Percentiles rank a stretch among this genome's conserved stretches.
Evolutionary conservation across 306 rosid species (phyloP).

Genomic region (Prinsepia uniflora): DNA sequence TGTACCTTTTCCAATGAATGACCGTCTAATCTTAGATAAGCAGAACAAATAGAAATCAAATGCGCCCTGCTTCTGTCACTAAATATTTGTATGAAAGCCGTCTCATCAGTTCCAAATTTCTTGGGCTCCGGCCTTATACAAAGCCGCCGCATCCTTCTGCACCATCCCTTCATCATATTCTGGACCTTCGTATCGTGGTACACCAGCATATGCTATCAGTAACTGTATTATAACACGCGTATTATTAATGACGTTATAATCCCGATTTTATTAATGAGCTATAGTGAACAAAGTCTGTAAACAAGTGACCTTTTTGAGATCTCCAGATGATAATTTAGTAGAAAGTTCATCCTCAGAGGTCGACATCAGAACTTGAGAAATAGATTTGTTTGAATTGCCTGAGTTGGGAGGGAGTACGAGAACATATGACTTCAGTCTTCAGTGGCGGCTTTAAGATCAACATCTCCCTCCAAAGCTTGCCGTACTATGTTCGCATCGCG

Average conservation of each 20-base stretch:
- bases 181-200: slow-evolving; percentile 63
- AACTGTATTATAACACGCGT: slow-evolving; percentile 29
- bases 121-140: slow-evolving; percentile 39
- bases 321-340: slow-evolving; percentile 41
- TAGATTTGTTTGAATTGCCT: slow-evolving; percentile 65
- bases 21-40: slow-evolving; percentile 46
- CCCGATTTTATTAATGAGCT: no score
- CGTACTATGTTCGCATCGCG: slow-evolving; percentile 56
- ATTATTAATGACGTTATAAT: no score
- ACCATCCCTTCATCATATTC: slow-evolving; percentile 48
- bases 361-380: slow-evolving; percentile 40
- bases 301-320: slow-evolving; percentile 48
- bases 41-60: slow-evolving; percentile 46
- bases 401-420: slow-evolving; percentile 66
- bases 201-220: slow-evolving; percentile 53
- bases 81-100: slow-evolving; percentile 48
- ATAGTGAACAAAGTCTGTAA: not conserved
- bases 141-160: slow-evolving; percentile 33
- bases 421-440: slow-evolving; percentile 85
- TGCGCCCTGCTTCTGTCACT: slow-evolving; percentile 66
- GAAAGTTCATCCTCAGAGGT: slow-evolving; percentile 61
- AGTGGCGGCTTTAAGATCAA: slow-evolving; percentile 54
- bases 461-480: slow-evolving; percentile 35
- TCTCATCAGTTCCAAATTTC: slow-evolving; percentile 36
- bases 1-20: slow-evolving; percentile 59